A percentile compares a stretch with the other conserved stretches of the same genome.
These are phyloP conservation scores for Psilocybe cubensis DNA, from an alignment of 768 basidiomycete species.

Conservation along the genomic window DNA sequence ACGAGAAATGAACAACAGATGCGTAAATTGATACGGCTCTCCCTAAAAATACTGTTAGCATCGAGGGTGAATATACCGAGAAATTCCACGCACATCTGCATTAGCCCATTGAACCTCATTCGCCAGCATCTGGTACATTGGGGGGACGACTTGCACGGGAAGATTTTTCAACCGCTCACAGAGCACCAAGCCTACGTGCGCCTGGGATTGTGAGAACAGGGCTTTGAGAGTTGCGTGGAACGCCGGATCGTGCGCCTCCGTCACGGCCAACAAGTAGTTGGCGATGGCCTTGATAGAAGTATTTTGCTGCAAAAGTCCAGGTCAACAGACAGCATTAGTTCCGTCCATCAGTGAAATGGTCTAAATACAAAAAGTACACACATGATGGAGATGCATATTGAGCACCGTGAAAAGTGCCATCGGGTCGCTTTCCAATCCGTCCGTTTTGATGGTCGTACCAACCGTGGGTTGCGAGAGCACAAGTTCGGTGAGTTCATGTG, in stretches of 20 bases:
- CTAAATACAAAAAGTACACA: constrained; percentile 15
- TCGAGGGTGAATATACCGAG: neutral
- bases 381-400: constrained; percentile 70
- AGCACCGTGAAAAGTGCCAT: constrained; percentile 86
- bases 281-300: constrained; percentile 71
- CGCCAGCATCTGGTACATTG: constrained; percentile 88
- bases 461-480: constrained; percentile 74
- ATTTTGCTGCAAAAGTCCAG: constrained; percentile 53
- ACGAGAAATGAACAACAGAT: constrained; percentile 77
- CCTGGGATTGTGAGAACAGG: constrained; percentile 52
- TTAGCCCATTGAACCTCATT: constrained; percentile 81
- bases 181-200: constrained; percentile 81
- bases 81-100: constrained; percentile 52
- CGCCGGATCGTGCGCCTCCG: constrained; percentile 46
- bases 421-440: constrained; percentile 88
- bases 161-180: constrained; percentile 93
- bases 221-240: constrained; percentile 58
- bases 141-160: constrained; percentile 91
- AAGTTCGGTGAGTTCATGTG: constrained; percentile 79
- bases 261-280: constrained; percentile 70
- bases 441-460: constrained; percentile 92
- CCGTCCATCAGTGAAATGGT: neutral
- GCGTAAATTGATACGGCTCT: constrained; percentile 71
- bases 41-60: constrained; percentile 34
- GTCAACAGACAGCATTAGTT: too few species aligned